Conservation (phyloP, 2,329 filamentous ascomycete genomes). For the Alternaria brassicae region DNA sequence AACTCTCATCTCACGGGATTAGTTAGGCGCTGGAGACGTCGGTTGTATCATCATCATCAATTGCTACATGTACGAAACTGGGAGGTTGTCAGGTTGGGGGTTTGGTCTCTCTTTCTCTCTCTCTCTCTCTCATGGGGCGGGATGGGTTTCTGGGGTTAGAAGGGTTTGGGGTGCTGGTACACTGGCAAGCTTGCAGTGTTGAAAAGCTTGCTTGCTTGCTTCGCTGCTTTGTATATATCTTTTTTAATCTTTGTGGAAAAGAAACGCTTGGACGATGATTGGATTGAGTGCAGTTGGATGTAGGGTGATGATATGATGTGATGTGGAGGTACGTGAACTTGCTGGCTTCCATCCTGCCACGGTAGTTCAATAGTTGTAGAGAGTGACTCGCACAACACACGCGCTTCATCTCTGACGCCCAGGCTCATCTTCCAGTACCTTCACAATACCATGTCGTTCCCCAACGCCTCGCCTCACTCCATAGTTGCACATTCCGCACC, state of each 20-base stretch:
- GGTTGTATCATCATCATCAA: constrained; percentile 38
- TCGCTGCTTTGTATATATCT: constrained; percentile 23
- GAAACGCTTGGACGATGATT: not conserved
- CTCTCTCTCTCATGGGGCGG: too few species aligned
- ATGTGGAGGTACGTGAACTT: too few species aligned
- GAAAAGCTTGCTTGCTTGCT: constrained; percentile 16
- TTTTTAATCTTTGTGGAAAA: constrained; percentile 25
- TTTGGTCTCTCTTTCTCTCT: too few species aligned
- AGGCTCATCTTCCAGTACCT: too few species aligned
- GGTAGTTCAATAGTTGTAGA: too few species aligned
- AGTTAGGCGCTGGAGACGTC: constrained; percentile 38
- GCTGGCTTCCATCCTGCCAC: not conserved
- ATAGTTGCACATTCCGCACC: not conserved
- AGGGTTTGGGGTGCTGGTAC: constrained; percentile 27
- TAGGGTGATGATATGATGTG: too few species aligned
- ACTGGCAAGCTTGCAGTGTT: constrained; percentile 17
- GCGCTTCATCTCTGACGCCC: too few species aligned
- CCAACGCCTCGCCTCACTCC: too few species aligned
- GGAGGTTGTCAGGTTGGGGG: constrained; percentile 22
- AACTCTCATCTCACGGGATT: constrained; percentile 38
- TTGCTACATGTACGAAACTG: constrained; percentile 28
- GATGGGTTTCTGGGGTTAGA: too few species aligned
- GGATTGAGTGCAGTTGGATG: too few species aligned
- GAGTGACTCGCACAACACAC: too few species aligned
- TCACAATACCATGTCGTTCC: too few species aligned